phyloP scores from a whole-genome alignment of 441 rosid species.

The Arabidopsis lyrata region DNA sequence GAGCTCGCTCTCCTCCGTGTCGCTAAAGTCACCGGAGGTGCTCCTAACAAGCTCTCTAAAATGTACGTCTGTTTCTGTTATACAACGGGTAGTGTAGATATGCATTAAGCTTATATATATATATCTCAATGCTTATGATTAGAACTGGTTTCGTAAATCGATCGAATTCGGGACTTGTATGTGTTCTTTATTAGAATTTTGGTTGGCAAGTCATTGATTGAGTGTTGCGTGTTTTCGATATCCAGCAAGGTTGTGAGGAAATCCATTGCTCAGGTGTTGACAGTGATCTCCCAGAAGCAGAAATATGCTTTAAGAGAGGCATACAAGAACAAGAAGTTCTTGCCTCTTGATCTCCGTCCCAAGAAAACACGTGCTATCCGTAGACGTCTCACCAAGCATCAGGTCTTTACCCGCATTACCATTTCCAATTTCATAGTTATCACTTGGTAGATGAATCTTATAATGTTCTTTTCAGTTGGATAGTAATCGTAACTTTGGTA shows the following conservation, averaged over 20 bases:
- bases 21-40: slow-evolving; percentile 66
- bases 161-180: neutral
- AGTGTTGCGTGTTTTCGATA: neutral
- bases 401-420: slow-evolving; percentile 48
- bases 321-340: slow-evolving; percentile 75
- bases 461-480: neutral
- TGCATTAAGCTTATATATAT: too few species aligned
- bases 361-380: slow-evolving; percentile 96
- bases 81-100: too few species aligned
- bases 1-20: slow-evolving; percentile 58
- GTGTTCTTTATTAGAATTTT: neutral
- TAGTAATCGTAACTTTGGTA: neutral
- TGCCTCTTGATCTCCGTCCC: slow-evolving; percentile 95
- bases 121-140: neutral
- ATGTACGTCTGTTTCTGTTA: too few species aligned
- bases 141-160: neutral
- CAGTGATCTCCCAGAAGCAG: slow-evolving; percentile 88
- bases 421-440: neutral
- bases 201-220: neutral
- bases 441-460: neutral
- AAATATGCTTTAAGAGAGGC: slow-evolving; percentile 78
- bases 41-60: slow-evolving; percentile 64
- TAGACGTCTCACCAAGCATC: slow-evolving; percentile 83
- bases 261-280: slow-evolving; percentile 91
- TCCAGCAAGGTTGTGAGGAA: slow-evolving; percentile 86